Evolutionary conservation across 2,329 filamentous ascomycete species (phyloP), one percentile per base, ranked within the genome.

Genomic region (Canariomyces notabilis): DNA sequence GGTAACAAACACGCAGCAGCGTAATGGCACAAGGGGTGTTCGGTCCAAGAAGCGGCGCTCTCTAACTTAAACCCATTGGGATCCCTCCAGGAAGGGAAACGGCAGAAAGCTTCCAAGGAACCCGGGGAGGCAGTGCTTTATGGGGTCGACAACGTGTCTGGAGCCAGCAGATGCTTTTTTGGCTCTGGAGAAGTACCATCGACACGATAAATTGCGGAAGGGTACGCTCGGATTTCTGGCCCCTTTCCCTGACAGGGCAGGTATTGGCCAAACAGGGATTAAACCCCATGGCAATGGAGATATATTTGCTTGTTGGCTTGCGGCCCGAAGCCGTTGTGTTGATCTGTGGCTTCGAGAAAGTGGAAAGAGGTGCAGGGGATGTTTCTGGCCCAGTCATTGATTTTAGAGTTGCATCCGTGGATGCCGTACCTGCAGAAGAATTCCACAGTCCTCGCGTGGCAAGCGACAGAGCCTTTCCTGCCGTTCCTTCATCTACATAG

Each of bases 191-290:
- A 16, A 42, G 15, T 23, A 34, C 49, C 40, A 37, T 46, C 33
- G 39, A 44, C 48, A 42, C 42, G 46, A 46, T 44, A 40, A 36
- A 32, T 26, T 33, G 16, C 31, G 40, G 34, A 37, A n/a, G n/a
- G n/a, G n/a, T n/a, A n/a, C n/a, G n/a, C n/a, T 43, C 40, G 41
- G 48, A 38, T 49, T 52, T 38, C 19, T 19, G 29, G 23, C 38
- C 49, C 49, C 51, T 34, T 52, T 54, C 41, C 39, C 47, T 39
- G 41, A 44, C 42, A 49, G 45, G 48, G 48, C 42, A 49, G 42
- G 42, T 31, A 32, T 42, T 44, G 26, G 41, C 26, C 19, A 15
- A 43, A 41, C 53, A 50, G 26, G 51, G 48, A 42, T 48, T 16
- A 12, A 12, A 29, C 26, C 14, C 26, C 26, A 29, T 29, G 9